Conservation (phyloP, 1,284 basidiomycete genomes). For the Leccinum insolens region DNA sequence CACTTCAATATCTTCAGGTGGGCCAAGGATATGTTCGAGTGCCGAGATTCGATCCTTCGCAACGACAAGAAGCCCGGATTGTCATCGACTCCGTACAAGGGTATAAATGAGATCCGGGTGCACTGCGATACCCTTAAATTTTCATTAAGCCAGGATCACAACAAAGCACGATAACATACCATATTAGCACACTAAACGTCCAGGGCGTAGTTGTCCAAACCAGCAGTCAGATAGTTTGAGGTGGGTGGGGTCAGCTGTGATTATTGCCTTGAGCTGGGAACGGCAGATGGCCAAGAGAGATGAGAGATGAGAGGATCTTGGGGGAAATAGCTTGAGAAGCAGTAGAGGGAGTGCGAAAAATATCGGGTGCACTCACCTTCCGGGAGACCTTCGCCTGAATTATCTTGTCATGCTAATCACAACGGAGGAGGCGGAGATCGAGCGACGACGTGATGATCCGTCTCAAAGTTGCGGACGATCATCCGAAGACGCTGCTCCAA, state of each 20-base stretch:
- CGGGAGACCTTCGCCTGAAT: too few relatives aligned
- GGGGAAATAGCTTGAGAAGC: too few relatives aligned
- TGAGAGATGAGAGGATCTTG: too few relatives aligned
- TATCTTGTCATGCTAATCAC: too few relatives aligned
- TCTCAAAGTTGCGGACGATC: conserved; percentile 16
- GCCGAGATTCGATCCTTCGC: conserved; percentile 68
- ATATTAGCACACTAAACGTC: conserved; percentile 93
- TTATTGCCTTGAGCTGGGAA: too few relatives aligned
- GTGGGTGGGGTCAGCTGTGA: too few relatives aligned
- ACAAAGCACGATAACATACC: conserved; percentile 47
- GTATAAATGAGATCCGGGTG: conserved; percentile 76
- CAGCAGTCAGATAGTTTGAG: conserved; percentile 43
- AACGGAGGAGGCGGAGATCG: conserved; percentile 7
- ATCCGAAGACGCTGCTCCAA: conserved; percentile 11
- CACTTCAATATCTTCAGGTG: conserved; percentile 39
- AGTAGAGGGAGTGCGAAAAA: too few relatives aligned
- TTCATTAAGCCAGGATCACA: conserved; percentile 7
- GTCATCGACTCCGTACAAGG: conserved; percentile 47
- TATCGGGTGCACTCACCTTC: too few relatives aligned
- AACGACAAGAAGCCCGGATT: conserved; percentile 56
- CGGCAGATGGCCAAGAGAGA: too few relatives aligned
- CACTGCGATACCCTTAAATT: conserved; percentile 80
- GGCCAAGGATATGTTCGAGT: conserved; percentile 56
- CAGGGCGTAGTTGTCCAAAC: conserved; percentile 99
- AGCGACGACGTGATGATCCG: conserved; percentile 2